Evolutionary conservation across 352 stramenopile genomes (phyloP), one percentile per base, ranked within the genome.

Genomic region (Phytophthora megakarya): DNA sequence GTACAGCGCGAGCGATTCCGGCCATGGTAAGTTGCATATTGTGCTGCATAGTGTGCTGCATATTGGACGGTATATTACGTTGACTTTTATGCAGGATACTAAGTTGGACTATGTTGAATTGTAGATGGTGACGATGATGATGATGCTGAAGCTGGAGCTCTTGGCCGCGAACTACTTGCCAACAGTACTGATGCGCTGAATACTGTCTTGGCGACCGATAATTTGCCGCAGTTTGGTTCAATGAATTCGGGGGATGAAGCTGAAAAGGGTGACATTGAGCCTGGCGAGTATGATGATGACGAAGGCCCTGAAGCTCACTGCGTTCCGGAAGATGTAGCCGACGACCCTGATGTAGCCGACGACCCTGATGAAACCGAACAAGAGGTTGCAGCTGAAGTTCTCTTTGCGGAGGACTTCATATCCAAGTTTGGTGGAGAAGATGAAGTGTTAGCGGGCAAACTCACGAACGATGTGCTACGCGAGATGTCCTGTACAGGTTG

Each of bases 211-310:
- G 26, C 26, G 18, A 32, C 16, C 18, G 5, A 16, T 0, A 19
- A 55, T n/a, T 37, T 3, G 4, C 18, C 15, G 0, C 30, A 28
- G 11, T 71, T 47, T 16, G 49, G 40, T 1, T 5, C 32, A 0
- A 71, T 71, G 0, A 55, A 66, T 16, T 66, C 55, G 18, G 63
- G 55, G 0, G 42, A 62, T 10, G 55, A 71, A 5, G 33, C 61
- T 1, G 61, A 62, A 5, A 63, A 61, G 12, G 44, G 54, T 3
- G 45, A 62, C 4, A 1, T 62, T 11, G 30, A 70, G 1, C n/a
- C 25, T 16, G 52, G 22, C 5, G 61, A 58, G 22, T 26, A 51
- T 2, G 25, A 28, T n/a, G 47, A 28, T 1, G 61, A 60, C 30
- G 35, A 15, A 1, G 21, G 51, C 10, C 9, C 8, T 19, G 35